Base-by-base conservation (phyloP, 208 protist species). In the Acanthamoeba comandoni region DNA sequence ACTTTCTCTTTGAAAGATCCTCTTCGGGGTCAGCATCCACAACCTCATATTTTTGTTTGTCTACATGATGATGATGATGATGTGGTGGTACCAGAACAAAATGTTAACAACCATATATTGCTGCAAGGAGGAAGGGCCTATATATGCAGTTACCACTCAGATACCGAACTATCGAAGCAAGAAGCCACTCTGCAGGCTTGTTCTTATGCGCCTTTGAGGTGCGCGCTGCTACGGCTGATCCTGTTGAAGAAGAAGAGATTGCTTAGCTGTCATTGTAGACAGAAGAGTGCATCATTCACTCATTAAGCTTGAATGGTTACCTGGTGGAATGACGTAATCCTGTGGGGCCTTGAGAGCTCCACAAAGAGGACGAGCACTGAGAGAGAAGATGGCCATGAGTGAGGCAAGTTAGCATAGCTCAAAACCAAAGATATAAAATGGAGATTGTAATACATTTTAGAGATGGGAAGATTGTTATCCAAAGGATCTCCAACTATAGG, bases 1-100 rank as follows among this genome's bases (percentile, higher is more conserved):
- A 26, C 4, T 17, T 86, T 60, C 22, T 35, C 17, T 19, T 67
- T 31, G 51, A 39, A 52, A 29, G 22, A 65, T 22, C 58, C n/a
- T 69, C 77, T 43, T 86, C 77, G 22, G 51, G 51, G 29, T 86
- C 77, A 48, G 77, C 77, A 35, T 86, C 77, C 8, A 86, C 77
- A 24, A 86, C 77, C n/a, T 86, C 77, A 39, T 86, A 86, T n/a
- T 35, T 17, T 22, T 86, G 77, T 48, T 86, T 86, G 35, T 86
- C 75, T 77, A 43, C 35, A 43, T 43, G 69, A 11, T 9, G 22
- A 13, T n/a, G n/a, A n/a, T n/a, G n/a, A n/a, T n/a, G n/a, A n/a
- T n/a, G n/a, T n/a, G n/a, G n/a, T 29, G 29, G 24, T 51, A n/a
- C 69, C 17, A 77, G 69, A 15, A 22, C 69, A 22, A 11, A 15